phyloP scores from a whole-genome alignment of 345 rosid species.

The Excoecaria agallocha region DNA sequence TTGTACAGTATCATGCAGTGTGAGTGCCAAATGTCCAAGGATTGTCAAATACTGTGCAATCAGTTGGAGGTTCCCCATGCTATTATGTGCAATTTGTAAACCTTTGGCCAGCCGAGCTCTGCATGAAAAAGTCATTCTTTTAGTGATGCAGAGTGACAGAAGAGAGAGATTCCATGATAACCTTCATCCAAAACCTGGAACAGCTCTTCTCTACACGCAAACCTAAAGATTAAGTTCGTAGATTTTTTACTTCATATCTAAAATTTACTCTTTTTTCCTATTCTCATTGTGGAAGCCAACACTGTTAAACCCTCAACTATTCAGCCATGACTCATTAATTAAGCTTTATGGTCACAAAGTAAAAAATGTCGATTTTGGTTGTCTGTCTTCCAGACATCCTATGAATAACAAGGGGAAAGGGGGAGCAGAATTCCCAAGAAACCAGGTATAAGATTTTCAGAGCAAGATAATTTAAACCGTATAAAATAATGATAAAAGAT shows the following conservation, averaged over 20 bases:
- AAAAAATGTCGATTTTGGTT: not conserved
- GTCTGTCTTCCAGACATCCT: not conserved
- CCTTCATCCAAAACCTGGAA: not conserved
- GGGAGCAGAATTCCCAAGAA: not conserved
- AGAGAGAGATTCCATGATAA: not conserved
- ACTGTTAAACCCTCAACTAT: not conserved
- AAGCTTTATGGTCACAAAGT: not conserved
- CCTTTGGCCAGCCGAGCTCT: conserved; percentile 93
- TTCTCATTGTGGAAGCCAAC: not conserved
- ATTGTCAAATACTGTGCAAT: conserved; percentile 88
- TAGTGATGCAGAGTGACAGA: conserved; percentile 1
- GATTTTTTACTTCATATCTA: not conserved
- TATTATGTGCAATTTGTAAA: conserved; percentile 81
- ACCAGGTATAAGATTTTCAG: not conserved
- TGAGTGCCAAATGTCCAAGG: conserved; percentile 89
- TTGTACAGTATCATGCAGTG: conserved; percentile 84
- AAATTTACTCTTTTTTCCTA: not conserved
- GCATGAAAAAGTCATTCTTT: no score
- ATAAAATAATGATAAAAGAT: not conserved
- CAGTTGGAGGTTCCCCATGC: conserved; percentile 96
- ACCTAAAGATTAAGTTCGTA: not conserved
- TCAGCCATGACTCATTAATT: not conserved
- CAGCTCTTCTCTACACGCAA: not conserved
- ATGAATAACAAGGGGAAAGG: not conserved
- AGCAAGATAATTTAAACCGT: not conserved